Evolutionary conservation across 768 basidiomycete genomes (phyloP).

Genomic region (Amanita pseudoporphyria): DNA sequence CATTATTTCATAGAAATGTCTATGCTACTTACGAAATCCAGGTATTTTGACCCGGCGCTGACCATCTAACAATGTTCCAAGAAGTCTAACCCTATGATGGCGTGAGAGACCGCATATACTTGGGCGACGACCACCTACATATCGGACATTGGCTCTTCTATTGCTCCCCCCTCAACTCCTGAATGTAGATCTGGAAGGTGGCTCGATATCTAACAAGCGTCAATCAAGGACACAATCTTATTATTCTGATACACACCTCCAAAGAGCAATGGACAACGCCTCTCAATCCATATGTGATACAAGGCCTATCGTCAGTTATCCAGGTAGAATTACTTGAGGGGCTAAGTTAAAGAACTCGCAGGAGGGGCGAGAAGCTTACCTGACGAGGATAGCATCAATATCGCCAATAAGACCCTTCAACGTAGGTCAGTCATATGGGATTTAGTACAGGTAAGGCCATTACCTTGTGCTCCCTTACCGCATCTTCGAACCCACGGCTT

Average conservation of each 20-base stretch:
- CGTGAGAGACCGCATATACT: not conserved
- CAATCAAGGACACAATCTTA: not conserved
- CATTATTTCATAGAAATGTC: not conserved
- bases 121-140: slow-evolving; percentile 37
- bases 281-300: slow-evolving; percentile 90
- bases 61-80: slow-evolving; percentile 58
- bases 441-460: not conserved
- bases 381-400: slow-evolving; percentile 84
- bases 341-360: not conserved
- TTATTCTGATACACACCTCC: slow-evolving; percentile 32
- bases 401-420: slow-evolving; percentile 69
- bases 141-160: slow-evolving; percentile 86
- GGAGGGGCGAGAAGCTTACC: slow-evolving; percentile 27
- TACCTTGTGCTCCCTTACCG: slow-evolving; percentile 70
- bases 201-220: slow-evolving; percentile 47
- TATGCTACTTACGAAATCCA: slow-evolving; percentile 61
- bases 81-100: slow-evolving; percentile 56
- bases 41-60: slow-evolving; percentile 59
- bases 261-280: slow-evolving; percentile 88
- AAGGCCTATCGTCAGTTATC: slow-evolving; percentile 88
- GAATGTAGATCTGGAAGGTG: slow-evolving; percentile 80
- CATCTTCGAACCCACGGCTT: slow-evolving; percentile 75
- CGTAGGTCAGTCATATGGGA: not conserved
- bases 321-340: slow-evolving; percentile 84
- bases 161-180: slow-evolving; percentile 87